Base-by-base conservation (phyloP, 2,329 filamentous ascomycete genomes). In the Nakataea oryzae region DNA sequence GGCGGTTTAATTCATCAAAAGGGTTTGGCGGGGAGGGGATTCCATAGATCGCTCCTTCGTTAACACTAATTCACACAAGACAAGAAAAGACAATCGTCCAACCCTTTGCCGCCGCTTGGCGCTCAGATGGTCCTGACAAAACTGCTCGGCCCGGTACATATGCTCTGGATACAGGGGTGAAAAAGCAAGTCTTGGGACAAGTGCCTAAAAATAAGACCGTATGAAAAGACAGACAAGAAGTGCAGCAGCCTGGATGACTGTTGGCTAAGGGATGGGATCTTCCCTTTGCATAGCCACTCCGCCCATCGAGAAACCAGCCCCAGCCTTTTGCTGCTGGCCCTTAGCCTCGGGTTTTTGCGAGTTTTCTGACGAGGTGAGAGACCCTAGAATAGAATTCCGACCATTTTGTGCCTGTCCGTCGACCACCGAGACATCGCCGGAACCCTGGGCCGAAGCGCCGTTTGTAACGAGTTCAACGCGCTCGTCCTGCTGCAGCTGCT, bases 211-310 rank as follows among this genome's bases (percentile, higher is more conserved):
- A 9, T 7, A n/a, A 50, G 21, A 50, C 3, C n/a, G 9, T 17
- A 50, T 50, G 41, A 7, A 2, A 50, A n/a, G 21, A 50, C 21
- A 50, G 41, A 50, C 21, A 50, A n/a, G 7, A n/a, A n/a, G 13
- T n/a, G 41, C 7, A 11, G n/a, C 11, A 50, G n/a, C 8, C 17
- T 7, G 7, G 17, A 50, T 12, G 41, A 50, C 21, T 56, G 17
- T n/a, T 12, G 41, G n/a, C 21, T 56, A 58, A 24, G 21, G 56
- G 13, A 68, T 67, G 54, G 60, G 64, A 55, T 68, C 70, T 54
- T 74, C 74, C 60, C 75, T 72, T 66, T 77, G 75, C 76, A 78
- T 79, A 24, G 76, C 70, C 28, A 77, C 73, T 28, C 76, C 74
- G n/a, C 76, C 76, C 63, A 80, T 68, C 59, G 72, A 66, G 54